A percentile compares a stretch with the other conserved stretches of the same genome.
phyloP scores from a whole-genome alignment of 352 stramenopile genomes.

The Globisporangium iwayamae region DNA sequence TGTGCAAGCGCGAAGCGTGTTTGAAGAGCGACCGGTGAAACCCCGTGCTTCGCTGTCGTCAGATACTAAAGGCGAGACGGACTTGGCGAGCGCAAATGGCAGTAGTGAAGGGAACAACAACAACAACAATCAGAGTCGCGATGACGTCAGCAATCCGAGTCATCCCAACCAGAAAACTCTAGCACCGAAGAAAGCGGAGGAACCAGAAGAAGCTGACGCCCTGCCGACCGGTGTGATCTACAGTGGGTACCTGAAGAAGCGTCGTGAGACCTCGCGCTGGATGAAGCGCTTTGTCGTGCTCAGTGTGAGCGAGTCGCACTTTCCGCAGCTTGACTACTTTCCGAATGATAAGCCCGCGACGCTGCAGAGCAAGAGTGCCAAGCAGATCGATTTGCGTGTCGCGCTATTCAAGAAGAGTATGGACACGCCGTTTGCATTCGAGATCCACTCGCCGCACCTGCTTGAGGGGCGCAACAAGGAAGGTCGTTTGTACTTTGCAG shows the following conservation, averaged over 20 bases:
- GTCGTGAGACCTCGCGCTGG: conserved; percentile 77
- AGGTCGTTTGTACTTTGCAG: conserved; percentile 85
- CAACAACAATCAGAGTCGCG: conserved; percentile 12
- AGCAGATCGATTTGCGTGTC: conserved; percentile 54
- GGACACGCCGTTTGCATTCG: conserved; percentile 79
- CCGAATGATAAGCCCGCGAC: conserved; percentile 48
- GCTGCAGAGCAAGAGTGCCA: conserved; percentile 33
- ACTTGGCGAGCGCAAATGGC: background rate
- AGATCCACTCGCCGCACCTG: conserved; percentile 88
- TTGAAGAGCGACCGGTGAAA: conserved; percentile 4
- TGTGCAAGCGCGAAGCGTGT: conserved; percentile 16
- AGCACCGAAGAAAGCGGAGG: conserved; percentile 7
- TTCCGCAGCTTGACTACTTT: conserved; percentile 66
- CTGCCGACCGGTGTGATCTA: conserved; percentile 23
- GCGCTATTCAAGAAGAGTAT: conserved; percentile 80
- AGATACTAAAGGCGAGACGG: background rate
- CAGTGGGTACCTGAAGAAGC: conserved; percentile 66
- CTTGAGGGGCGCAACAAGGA: conserved; percentile 82
- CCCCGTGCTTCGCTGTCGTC: background rate
- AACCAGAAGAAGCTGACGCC: conserved; percentile 17
- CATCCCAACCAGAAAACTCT: background rate
- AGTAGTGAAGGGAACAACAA: background rate
- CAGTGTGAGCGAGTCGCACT: conserved; percentile 26
- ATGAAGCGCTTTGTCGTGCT: conserved; percentile 77
- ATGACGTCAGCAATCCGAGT: background rate